These are phyloP conservation scores for Coemansia sp. DNA, from an alignment of 192 early-diverging fungal species.

Conservation along the genomic window DNA sequence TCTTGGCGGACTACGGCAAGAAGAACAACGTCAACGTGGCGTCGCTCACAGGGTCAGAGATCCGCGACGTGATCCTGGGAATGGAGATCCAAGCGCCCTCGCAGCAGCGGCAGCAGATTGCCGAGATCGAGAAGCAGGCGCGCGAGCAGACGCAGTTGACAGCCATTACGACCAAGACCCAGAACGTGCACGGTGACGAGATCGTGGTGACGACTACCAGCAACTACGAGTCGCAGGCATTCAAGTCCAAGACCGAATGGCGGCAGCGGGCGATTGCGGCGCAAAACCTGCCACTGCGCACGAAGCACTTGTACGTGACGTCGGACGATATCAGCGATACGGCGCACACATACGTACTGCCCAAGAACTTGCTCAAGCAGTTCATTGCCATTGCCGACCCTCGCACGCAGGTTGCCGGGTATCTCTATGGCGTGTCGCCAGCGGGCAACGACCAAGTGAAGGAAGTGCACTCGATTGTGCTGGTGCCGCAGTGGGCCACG, in stretches of 20 bases:
- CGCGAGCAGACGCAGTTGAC: slow-evolving; percentile 91
- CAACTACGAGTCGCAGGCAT: slow-evolving; percentile 95
- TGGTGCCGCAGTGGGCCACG: slow-evolving; percentile 99
- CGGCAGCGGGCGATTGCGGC: slow-evolving; percentile 96
- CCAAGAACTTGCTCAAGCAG: slow-evolving; percentile 97
- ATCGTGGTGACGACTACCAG: slow-evolving; percentile 98
- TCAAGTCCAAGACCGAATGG: slow-evolving; percentile 99
- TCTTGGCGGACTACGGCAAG: slow-evolving; percentile 98
- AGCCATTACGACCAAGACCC: slow-evolving; percentile 94
- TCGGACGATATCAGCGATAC: slow-evolving; percentile 95
- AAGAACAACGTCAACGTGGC: slow-evolving; percentile 99
- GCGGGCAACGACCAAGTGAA: slow-evolving; percentile 90
- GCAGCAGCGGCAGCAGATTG: slow-evolving; percentile 93
- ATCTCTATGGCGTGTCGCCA: slow-evolving; percentile 91
- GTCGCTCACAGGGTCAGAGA: slow-evolving; percentile 93
- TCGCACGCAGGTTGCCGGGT: slow-evolving; percentile 94
- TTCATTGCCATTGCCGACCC: slow-evolving; percentile 95
- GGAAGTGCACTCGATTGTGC: slow-evolving; percentile 89
- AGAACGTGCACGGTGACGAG: slow-evolving; percentile 96
- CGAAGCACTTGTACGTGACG: slow-evolving; percentile 95
- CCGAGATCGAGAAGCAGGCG: slow-evolving; percentile 96
- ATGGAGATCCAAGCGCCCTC: slow-evolving; percentile 99
- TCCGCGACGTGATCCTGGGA: slow-evolving; percentile 97
- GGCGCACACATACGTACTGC: slow-evolving; percentile 93
- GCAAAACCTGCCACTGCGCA: slow-evolving; percentile 92